phyloP scores from a whole-genome alignment of 192 early-diverging fungal species.

The Rhizophagus clarus region DNA sequence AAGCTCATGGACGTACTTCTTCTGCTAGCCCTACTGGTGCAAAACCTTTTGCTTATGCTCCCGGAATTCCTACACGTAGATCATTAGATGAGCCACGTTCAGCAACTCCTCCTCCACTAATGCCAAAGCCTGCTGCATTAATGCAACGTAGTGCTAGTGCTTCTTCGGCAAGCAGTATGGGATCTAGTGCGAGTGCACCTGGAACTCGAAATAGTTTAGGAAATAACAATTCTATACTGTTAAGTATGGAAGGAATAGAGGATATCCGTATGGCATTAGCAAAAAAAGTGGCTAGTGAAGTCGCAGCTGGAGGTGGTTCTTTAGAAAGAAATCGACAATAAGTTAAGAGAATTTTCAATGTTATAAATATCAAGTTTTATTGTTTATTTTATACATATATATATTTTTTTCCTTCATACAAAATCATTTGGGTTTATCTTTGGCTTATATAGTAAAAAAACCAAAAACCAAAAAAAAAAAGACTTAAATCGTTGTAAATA shows the following conservation, averaged over 20 bases:
- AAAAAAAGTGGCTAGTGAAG: constrained; percentile 27
- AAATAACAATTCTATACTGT: neutral
- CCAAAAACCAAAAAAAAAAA: neutral
- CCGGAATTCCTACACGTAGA: constrained; percentile 3
- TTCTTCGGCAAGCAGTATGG: constrained; percentile 19
- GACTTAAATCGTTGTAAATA: neutral
- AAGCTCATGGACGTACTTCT: constrained; percentile 3
- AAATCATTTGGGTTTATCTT: neutral
- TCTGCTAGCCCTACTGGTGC: neutral
- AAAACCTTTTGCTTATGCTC: neutral
- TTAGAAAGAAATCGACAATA: constrained; percentile 28
- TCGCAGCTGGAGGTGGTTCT: constrained; percentile 18
- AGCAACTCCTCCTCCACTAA: constrained; percentile 19
- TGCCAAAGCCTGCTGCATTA: constrained; percentile 26
- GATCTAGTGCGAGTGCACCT: neutral
- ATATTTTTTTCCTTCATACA: neutral
- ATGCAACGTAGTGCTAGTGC: constrained; percentile 31
- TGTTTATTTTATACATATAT: neutral
- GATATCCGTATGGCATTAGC: constrained; percentile 20
- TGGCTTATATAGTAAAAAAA: neutral
- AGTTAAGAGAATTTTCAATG: neutral
- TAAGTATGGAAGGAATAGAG: constrained; percentile 8
- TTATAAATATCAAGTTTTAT: neutral
- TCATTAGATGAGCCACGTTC: constrained; percentile 29
- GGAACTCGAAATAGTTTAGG: constrained; percentile 13